Conservation (phyloP, 2,329 filamentous ascomycete genomes). For the Trichoderma aggressivum region DNA sequence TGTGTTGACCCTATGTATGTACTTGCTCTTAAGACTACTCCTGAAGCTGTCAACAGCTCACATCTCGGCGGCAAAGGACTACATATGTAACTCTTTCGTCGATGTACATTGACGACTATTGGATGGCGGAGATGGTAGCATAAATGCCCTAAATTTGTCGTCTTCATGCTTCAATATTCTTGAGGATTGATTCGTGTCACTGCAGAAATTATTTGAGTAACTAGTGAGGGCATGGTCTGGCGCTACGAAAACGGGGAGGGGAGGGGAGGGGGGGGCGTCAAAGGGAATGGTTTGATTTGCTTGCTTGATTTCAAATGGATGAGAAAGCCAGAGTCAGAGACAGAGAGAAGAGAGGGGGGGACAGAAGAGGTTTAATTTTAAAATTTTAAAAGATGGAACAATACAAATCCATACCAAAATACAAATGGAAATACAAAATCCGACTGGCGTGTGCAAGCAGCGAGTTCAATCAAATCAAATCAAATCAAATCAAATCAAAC, state of each 20-base stretch:
- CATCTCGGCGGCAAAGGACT: neutral
- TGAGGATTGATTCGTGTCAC: neutral
- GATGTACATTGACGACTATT: neutral
- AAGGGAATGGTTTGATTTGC: neutral
- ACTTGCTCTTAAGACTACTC: no score
- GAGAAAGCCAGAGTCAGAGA: neutral
- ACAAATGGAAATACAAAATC: neutral
- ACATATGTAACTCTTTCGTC: neutral
- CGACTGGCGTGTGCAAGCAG: neutral
- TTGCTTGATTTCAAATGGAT: neutral
- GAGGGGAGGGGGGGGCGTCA: neutral
- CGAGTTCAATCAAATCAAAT: neutral
- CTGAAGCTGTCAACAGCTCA: neutral
- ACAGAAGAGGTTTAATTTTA: neutral
- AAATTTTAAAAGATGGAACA: neutral
- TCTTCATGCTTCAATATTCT: neutral
- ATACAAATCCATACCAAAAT: neutral
- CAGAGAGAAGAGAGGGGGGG: neutral
- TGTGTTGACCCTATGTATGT: neutral
- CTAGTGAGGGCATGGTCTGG: neutral
- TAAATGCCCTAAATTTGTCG: neutral
- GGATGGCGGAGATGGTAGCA: neutral
- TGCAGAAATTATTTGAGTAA: neutral
- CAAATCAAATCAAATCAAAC: no score
- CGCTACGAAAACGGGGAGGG: neutral